Conservation (phyloP, 2,329 filamentous ascomycete species). For the Botrytis aclada region DNA sequence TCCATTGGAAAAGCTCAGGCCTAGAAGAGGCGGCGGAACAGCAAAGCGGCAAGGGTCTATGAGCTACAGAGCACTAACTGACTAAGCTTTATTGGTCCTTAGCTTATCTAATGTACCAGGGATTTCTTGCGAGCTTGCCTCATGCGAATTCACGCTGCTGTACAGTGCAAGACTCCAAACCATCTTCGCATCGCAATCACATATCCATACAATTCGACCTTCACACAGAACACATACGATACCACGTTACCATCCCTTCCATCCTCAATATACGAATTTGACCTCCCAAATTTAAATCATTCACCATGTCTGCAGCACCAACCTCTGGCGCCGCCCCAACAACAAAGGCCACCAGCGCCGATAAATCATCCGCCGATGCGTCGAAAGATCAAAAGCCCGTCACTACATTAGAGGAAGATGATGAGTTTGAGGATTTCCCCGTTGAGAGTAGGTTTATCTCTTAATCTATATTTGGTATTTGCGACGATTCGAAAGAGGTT, state of each 20-base stretch:
- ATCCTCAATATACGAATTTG: neutral
- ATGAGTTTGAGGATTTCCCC: slow-evolving; percentile 98
- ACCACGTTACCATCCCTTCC: neutral
- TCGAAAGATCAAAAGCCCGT: slow-evolving; percentile 44
- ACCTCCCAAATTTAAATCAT: neutral
- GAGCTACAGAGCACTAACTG: neutral
- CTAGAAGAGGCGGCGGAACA: neutral
- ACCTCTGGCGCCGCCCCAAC: slow-evolving; percentile 31
- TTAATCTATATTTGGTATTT: neutral
- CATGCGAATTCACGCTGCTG: neutral
- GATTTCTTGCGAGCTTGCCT: neutral
- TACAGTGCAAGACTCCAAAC: neutral
- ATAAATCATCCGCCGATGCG: slow-evolving; percentile 35
- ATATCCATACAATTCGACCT: neutral
- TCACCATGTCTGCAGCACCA: slow-evolving; percentile 36
- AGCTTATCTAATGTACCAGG: neutral
- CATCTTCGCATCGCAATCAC: neutral
- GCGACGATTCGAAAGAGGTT: slow-evolving; percentile 3
- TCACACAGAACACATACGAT: neutral
- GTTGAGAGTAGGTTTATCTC: slow-evolving; percentile 69
- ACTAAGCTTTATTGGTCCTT: neutral
- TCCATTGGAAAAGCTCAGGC: neutral
- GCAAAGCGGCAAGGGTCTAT: neutral
- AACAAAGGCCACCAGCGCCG: slow-evolving; percentile 27
- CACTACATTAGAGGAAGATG: slow-evolving; percentile 84